These are phyloP conservation scores for Apiospora rasikravindrae DNA, from an alignment of 2,329 filamentous ascomycete species.

Conservation along the genomic window DNA sequence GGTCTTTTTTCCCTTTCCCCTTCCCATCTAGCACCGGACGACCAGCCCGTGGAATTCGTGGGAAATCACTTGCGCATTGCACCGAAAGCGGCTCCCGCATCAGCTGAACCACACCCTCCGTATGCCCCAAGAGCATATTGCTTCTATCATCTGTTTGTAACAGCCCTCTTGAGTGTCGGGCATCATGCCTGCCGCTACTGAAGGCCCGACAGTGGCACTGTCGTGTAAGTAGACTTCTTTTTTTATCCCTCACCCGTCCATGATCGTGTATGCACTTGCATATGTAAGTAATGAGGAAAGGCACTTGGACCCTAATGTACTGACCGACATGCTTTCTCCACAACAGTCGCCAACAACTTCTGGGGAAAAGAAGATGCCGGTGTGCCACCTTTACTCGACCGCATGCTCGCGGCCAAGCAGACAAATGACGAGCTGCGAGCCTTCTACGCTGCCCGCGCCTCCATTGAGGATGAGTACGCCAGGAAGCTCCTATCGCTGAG, in stretches of 20 bases:
- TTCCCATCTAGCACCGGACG: neutral
- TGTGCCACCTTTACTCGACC: slow-evolving; percentile 86
- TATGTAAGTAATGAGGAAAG: neutral
- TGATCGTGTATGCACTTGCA: neutral
- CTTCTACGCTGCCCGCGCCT: slow-evolving; percentile 89
- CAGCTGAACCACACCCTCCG: neutral
- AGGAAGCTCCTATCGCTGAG: slow-evolving; percentile 85
- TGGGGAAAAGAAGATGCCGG: slow-evolving; percentile 99
- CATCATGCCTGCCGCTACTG: slow-evolving; percentile 41
- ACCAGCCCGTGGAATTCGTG: neutral
- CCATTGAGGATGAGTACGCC: slow-evolving; percentile 96
- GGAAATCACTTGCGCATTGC: neutral
- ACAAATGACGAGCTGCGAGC: slow-evolving; percentile 92
- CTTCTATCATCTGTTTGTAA: neutral
- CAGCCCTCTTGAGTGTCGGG: neutral
- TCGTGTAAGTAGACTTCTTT: slow-evolving; percentile 50
- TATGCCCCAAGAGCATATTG: neutral
- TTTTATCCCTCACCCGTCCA: neutral
- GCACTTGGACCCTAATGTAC: slow-evolving; percentile 3
- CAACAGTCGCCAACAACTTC: slow-evolving; percentile 94
- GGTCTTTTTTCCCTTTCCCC: neutral
- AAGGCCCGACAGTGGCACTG: slow-evolving; percentile 68
- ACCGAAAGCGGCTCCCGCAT: neutral
- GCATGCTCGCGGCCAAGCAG: slow-evolving; percentile 92
- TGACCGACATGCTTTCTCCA: slow-evolving; percentile 13